Conservation (phyloP, 2,329 filamentous ascomycete genomes). For the Pseudocercospora eumusae region DNA sequence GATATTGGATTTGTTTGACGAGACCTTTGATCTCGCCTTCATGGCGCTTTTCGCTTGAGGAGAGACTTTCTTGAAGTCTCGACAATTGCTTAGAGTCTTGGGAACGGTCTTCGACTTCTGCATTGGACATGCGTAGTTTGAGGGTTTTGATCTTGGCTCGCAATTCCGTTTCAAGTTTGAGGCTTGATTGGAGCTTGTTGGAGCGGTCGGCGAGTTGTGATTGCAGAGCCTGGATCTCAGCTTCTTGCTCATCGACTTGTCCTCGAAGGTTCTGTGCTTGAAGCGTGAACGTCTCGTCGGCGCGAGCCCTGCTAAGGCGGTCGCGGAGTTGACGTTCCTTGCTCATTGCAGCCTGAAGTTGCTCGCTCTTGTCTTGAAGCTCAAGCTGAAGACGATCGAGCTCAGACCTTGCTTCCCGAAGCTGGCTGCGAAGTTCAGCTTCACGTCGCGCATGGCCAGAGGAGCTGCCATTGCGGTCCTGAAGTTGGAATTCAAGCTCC, state of each 20-base stretch:
- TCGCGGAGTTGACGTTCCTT: conserved; percentile 47
- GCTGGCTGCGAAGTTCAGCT: conserved; percentile 43
- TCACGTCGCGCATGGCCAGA: conserved; percentile 43
- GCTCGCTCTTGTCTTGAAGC: conserved; percentile 48
- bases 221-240: conserved; percentile 45
- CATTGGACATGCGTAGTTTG: conserved; percentile 24
- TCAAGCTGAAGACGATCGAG: conserved; percentile 41
- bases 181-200: conserved; percentile 34
- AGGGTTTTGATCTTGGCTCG: conserved; percentile 36
- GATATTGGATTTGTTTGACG: conserved; percentile 85
- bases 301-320: conserved; percentile 34
- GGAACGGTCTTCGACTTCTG: conserved; percentile 20
- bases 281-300: conserved; percentile 38
- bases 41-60: conserved; percentile 69
- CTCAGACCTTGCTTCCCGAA: conserved; percentile 39
- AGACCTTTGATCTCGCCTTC: conserved; percentile 77
- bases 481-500: conserved; percentile 51
- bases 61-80: conserved; percentile 51
- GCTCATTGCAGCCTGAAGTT: conserved; percentile 39
- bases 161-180: conserved; percentile 41
- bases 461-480: conserved; percentile 40
- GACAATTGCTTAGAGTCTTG: conserved; percentile 36
- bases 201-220: conserved; percentile 39
- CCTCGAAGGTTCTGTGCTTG: conserved; percentile 43
- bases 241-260: conserved; percentile 43